A percentile compares a stretch with the other conserved stretches of the same genome.
Conservation (phyloP, 768 basidiomycete genomes). For the Lyophyllum semitale region DNA sequence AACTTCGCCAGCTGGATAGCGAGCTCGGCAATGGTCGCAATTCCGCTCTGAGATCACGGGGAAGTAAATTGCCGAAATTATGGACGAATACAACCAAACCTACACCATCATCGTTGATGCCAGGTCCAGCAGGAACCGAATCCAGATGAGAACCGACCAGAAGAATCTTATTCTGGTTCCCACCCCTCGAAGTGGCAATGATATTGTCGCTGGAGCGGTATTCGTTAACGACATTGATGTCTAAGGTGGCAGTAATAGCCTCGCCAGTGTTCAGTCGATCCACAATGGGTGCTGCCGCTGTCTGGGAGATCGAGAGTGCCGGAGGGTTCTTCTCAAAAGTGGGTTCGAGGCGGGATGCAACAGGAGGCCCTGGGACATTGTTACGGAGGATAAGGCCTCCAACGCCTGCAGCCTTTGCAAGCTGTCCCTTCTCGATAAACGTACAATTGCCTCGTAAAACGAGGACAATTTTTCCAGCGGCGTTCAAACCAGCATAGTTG, state of each 20-base stretch:
- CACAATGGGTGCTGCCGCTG: slow-evolving; percentile 23
- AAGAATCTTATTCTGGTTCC: slow-evolving; percentile 29
- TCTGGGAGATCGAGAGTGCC: slow-evolving; percentile 23
- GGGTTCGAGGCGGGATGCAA: slow-evolving; percentile 21
- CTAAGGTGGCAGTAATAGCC: slow-evolving; percentile 25
- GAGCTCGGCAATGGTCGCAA: slow-evolving; percentile 28
- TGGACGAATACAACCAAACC: not conserved
- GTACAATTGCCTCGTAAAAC: slow-evolving; percentile 29
- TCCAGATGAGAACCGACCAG: slow-evolving; percentile 30
- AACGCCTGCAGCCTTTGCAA: slow-evolving; percentile 27
- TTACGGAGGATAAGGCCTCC: slow-evolving; percentile 30
- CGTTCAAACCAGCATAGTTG: slow-evolving; percentile 23
- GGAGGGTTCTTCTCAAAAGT: slow-evolving; percentile 27
- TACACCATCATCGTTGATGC: slow-evolving; percentile 32
- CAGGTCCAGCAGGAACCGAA: slow-evolving; percentile 32
- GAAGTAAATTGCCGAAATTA: not conserved
- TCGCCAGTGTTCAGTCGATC: slow-evolving; percentile 21
- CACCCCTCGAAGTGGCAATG: slow-evolving; percentile 29
- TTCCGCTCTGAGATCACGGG: slow-evolving; percentile 16
- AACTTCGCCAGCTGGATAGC: slow-evolving; percentile 28
- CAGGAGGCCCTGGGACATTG: slow-evolving; percentile 28
- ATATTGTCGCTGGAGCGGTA: slow-evolving; percentile 28
- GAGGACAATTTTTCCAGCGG: slow-evolving; percentile 28
- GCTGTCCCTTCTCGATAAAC: slow-evolving; percentile 28
- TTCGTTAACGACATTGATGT: slow-evolving; percentile 26